phyloP scores from a whole-genome alignment of 805 yeast species.

The Metschnikowia vanudenii region DNA sequence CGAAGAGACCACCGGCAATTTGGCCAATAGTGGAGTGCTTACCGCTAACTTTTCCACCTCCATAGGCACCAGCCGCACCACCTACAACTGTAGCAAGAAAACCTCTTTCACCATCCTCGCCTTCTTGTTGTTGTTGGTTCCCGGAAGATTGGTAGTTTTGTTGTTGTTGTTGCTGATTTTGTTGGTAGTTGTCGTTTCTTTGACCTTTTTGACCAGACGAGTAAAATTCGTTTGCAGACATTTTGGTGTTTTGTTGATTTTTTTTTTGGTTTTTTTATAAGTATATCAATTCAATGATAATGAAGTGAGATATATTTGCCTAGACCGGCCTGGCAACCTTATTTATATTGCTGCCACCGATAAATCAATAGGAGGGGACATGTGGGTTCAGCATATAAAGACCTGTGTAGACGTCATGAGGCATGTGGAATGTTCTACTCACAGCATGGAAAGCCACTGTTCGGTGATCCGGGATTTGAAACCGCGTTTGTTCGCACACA shows the following conservation, averaged over 20 bases:
- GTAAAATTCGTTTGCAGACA: slow-evolving; percentile 61
- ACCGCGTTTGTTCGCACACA: background rate
- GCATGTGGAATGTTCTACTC: slow-evolving; percentile 2
- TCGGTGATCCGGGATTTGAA: background rate
- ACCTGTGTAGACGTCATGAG: background rate
- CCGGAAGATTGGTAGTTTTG: slow-evolving; percentile 9
- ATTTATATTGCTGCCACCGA: no score
- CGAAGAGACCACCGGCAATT: slow-evolving; percentile 53
- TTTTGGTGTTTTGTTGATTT: no score
- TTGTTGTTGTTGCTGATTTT: no score
- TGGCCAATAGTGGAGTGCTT: slow-evolving; percentile 44
- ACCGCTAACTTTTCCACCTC: slow-evolving; percentile 27
- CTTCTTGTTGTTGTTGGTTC: slow-evolving; percentile 16
- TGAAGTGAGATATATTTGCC: no score
- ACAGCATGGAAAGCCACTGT: no score
- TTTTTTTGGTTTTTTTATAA: background rate
- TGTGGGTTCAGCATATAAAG: slow-evolving; percentile 1
- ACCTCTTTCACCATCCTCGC: slow-evolving; percentile 29
- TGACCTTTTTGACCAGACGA: slow-evolving; percentile 37
- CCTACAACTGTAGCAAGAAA: slow-evolving; percentile 27
- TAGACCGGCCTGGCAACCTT: no score
- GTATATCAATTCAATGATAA: no score
- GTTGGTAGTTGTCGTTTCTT: slow-evolving; percentile 15
- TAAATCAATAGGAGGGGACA: no score
- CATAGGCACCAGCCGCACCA: slow-evolving; percentile 40